phyloP scores from a whole-genome alignment of 108 stramenopile genomes.

The Cafeteria roenbergensis region DNA sequence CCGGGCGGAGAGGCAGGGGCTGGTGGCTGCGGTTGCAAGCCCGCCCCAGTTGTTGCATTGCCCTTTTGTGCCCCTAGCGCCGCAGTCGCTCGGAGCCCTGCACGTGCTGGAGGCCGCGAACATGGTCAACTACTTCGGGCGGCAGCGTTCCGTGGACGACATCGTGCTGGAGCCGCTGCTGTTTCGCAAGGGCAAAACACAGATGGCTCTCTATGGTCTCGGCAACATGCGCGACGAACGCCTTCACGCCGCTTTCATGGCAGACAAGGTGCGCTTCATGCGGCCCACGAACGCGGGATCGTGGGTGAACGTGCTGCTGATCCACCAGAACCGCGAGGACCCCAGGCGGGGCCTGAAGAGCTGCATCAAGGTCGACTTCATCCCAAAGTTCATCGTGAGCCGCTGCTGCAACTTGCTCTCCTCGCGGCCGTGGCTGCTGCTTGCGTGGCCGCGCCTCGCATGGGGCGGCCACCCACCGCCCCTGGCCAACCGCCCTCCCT shows the following conservation, averaged over 20 bases:
- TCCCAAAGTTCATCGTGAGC: conserved; percentile 97
- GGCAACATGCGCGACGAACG: conserved; percentile 91
- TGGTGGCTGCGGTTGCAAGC: no score
- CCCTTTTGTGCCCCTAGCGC: no score
- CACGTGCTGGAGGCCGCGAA: conserved; percentile 69
- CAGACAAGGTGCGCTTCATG: conserved; percentile 61
- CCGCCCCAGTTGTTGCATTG: no score
- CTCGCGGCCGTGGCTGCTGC: no score
- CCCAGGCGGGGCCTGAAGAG: conserved; percentile 78
- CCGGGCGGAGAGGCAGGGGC: no score
- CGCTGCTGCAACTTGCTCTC: no score
- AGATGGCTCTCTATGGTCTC: conserved; percentile 79
- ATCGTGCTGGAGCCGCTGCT: conserved; percentile 71
- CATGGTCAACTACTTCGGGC: conserved; percentile 90
- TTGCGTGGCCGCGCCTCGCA: no score
- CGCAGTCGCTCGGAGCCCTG: conserved; percentile 66
- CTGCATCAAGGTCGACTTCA: conserved; percentile 86
- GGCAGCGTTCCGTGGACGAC: conserved; percentile 68
- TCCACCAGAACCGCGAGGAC: conserved; percentile 90
- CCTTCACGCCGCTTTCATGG: conserved; percentile 81
- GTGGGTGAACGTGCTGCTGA: conserved; percentile 76
- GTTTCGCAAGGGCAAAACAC: conserved; percentile 72
- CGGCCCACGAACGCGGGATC: conserved; percentile 5
- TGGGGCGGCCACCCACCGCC: no score
- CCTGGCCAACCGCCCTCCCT: no score